Conservation (phyloP, 495 filamentous ascomycete genomes). For the Penicillium coprophilum region DNA sequence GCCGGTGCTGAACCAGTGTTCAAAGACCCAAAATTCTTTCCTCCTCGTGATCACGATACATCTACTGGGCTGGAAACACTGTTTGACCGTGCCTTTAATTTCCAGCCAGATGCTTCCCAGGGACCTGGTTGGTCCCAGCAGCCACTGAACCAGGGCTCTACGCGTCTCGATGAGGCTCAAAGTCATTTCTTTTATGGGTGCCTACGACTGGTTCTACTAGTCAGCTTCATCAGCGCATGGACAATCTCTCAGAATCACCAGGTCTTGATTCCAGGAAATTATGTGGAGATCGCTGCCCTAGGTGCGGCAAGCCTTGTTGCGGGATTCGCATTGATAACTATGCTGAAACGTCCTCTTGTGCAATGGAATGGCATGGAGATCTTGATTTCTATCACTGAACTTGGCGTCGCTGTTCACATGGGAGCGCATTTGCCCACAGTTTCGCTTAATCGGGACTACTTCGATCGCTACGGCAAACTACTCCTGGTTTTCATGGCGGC, state of each 20-base stretch:
- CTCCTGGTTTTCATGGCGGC: constrained; percentile 44
- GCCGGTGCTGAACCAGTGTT: constrained; percentile 36
- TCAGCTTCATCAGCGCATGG: constrained; percentile 37
- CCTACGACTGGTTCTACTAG: constrained; percentile 37
- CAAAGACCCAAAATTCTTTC: constrained; percentile 53
- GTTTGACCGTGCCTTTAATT: constrained; percentile 47
- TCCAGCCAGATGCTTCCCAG: constrained; percentile 39
- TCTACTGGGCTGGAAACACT: constrained; percentile 50
- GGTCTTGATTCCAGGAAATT: constrained; percentile 38
- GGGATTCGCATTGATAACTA: constrained; percentile 42
- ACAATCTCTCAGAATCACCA: constrained; percentile 34
- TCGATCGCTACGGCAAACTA: constrained; percentile 44
- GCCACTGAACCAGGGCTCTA: constrained; percentile 7
- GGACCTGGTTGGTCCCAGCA: constrained; percentile 17
- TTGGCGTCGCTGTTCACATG: constrained; percentile 40
- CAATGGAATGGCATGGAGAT: constrained; percentile 48
- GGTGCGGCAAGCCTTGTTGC: constrained; percentile 44
- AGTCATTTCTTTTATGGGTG: constrained; percentile 28
- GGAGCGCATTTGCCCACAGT: constrained; percentile 39
- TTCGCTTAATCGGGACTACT: constrained; percentile 38
- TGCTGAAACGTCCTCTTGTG: constrained; percentile 35
- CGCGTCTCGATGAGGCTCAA: constrained; percentile 14
- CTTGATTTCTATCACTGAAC: constrained; percentile 44
- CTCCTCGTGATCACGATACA: constrained; percentile 39
- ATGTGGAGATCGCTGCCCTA: constrained; percentile 43